Base-by-base conservation (phyloP, 2,329 filamentous ascomycete species). In the Fusarium albosuccineum region DNA sequence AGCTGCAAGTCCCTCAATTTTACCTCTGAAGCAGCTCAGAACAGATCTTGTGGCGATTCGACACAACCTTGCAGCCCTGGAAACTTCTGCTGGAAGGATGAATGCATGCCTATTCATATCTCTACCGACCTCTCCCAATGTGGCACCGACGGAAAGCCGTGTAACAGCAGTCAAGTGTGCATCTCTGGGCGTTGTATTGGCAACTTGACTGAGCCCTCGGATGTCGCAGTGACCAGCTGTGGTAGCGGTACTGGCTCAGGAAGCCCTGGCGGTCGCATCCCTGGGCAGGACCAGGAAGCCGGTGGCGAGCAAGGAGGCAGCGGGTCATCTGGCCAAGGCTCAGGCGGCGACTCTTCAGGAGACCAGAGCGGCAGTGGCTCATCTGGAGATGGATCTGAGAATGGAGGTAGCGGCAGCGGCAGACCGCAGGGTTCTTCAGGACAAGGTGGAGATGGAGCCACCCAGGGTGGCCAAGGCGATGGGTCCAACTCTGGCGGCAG, bases 81-180 rank as follows among this genome's bases (percentile, higher is more conserved):
- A 16, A 60, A 50, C 4, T 55, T 63, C 13, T 68, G 66, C 17
- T 66, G 45, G 11, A 36, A 39, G 9, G 46, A 30, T 6, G 26
- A 42, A 9, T 68, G 66, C 13, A 3, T 56, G 5, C 54, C 66
- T 1, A 56, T 68, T 9, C 41, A 34, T 11, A 48, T 68, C 30
- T 69, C 58, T 11, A 45, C 16, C 16, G 58, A 69, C 9, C 48
- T 63, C 9, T 69, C 62, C 2, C 51, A 44, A 11, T 68, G 66
- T 3, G 58, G 51, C 6, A 48, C 13, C 29, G 58, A 40, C 11
- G 55, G 57, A 5, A 46, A 42, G 10, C 6, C 58, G 4, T 68
- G 66, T 14, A 50, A 50, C 9, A 63, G 16, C 6, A 51, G 52
- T 3, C 41, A 60, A 22, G 51, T 69, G 6, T 68, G 66, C 7